Evolutionary conservation across 2,329 filamentous ascomycete species (phyloP).

Genomic region (Trichoderma sp.): DNA sequence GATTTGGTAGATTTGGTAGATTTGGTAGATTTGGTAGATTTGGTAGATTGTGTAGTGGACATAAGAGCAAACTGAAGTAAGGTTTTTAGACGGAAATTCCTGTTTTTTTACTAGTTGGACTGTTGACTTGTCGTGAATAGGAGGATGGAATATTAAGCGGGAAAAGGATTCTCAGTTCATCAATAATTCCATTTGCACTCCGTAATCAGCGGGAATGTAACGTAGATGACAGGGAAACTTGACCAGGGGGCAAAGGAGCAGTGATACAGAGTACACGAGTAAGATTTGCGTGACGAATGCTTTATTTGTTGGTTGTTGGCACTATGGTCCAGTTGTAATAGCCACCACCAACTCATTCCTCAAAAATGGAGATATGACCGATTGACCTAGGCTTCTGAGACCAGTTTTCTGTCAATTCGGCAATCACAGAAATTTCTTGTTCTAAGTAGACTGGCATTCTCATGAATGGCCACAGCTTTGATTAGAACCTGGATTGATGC

Average conservation of each 20-base stretch:
- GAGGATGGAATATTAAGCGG: background rate
- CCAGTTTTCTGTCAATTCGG: too few species aligned
- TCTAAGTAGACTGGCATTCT: too few species aligned
- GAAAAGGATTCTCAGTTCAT: background rate
- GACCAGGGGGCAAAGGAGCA: background rate
- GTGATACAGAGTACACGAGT: background rate
- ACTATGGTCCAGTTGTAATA: background rate
- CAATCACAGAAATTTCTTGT: too few species aligned
- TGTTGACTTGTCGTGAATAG: background rate
- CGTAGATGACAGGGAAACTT: too few species aligned
- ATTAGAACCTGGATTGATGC: too few species aligned
- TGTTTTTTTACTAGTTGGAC: background rate
- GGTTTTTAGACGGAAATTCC: background rate
- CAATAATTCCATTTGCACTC: background rate
- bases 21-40: background rate
- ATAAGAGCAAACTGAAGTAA: background rate
- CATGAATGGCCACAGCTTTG: too few species aligned
- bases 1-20: background rate
- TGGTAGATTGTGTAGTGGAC: background rate
- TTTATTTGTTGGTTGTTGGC: too few species aligned
- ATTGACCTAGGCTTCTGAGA: too few species aligned
- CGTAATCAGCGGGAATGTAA: background rate
- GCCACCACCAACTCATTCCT: background rate
- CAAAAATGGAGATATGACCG: too few species aligned
- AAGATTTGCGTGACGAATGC: background rate